Base-by-base conservation (phyloP, 139 green algal species). In the Chlamydomonas incerta region DNA sequence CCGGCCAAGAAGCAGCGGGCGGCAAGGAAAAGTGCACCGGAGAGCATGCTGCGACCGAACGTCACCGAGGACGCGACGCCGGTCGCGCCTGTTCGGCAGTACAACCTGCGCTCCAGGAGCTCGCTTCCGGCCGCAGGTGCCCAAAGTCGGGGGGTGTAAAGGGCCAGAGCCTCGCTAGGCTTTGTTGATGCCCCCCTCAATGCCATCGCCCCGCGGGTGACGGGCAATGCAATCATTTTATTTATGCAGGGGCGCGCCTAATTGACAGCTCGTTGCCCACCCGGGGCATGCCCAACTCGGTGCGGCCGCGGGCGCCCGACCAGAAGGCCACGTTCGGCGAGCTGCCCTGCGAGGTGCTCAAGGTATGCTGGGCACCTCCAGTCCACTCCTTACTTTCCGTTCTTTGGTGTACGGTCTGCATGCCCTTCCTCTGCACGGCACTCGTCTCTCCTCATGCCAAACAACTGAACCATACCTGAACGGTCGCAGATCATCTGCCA, bases 271-370 rank as follows among this genome's bases (percentile, higher is more conserved):
- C 74, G 55, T 33, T 70, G 55, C 74, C 74, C 5, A 67, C 50
- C 10, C 31, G 33, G 0, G 55, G 55, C 18, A 21, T 82, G 26
- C 74, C 74, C 3, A 82, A 34, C 57, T 60, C 57, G 57, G 74
- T 82, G 9, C 35, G 74, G 34, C 74, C 74, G 21, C 74, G 74
- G 3, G 57, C 29, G n/a, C 34, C 74, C 0, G 71, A 82, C 74
- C 57, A 71, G 28, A 82, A 60, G 58, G 74, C 74, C 33, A 82
- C 74, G 14, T 82, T 58, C 57, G 67, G 47, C 58, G 74, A 82
- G 74, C 58, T 82, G 34, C 74, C 74, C 0, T 34, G 35, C 4
- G 74, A 82, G 35, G 74, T 82, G 6, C 37, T 82, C 0, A 82
- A 82, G 74, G 74, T 71, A 34, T 4, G 55, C 21, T 63, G 8